Evolutionary conservation across 176 grass and related monocot species (phyloP), one percentile per base, ranked within the genome.

Genomic region (Echinochloa phyllopogon): DNA sequence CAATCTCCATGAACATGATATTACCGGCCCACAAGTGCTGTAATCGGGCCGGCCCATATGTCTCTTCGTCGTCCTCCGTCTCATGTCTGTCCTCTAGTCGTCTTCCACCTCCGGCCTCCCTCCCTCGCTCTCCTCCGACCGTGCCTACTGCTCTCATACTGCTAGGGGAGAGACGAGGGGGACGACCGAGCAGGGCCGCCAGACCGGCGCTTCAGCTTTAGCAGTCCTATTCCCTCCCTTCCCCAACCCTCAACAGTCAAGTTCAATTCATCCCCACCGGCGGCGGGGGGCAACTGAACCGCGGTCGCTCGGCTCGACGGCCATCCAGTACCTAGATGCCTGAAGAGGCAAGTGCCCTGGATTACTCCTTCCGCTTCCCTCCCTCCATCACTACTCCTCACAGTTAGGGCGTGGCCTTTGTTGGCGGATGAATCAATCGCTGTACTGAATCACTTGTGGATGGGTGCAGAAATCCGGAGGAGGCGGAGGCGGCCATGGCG

Each of bases 261-360:
- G 12, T 49, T 49, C 44, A 27, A 33, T 33, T 33, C 29, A 72
- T 72, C 70, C 69, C 24, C 70, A 33, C 3, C 25, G 6, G 55
- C 55, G 55, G 55, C 21, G 56, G 8, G 56, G 56, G 21, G 56
- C 56, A 58, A 58, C 56, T 58, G 56, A 58, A 24, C 56, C 6
- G 56, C 21, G 8, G 21, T 11, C 21, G n/a, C 21, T 37, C 27
- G 29, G 7, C 18, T 36, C 14, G 25, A 36, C 45, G 27, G 25
- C 49, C 17, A 18, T 29, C 47, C 52, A 1, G 2, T 58, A 56
- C 3, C 36, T 36, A 43, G 65, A 82, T 82, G 79, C 79, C 65
- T 38, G 79, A 82, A 25, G 79, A 82, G 65, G 65, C 48, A 69
- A 82, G 49, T 55, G 13, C 27, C 63, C 21, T 6, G 39, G 70